Evolutionary conservation across 108 stramenopile species (phyloP), one percentile per base, ranked within the genome.

Genomic region (Nitzschia sp.): DNA sequence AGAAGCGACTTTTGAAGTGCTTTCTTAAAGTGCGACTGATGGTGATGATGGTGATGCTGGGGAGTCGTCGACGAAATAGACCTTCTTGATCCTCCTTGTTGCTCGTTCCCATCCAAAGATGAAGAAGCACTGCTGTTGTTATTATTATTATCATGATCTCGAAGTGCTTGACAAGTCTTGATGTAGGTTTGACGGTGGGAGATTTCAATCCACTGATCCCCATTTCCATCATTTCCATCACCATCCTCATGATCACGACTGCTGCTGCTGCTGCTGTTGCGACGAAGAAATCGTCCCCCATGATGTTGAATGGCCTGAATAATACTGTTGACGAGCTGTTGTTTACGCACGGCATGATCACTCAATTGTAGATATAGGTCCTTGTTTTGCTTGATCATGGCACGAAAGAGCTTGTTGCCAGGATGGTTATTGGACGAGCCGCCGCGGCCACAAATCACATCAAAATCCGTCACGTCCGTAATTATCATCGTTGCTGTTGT

Each of bases 201-300:
- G 38, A 60, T 60, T 17, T 35, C 35, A 60, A 60, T 21, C 58
- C 58, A 60, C 6, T 57, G 25, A 16, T 28, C 55, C 6, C 30
- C n/a, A n/a, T n/a, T n/a, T n/a, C n/a, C n/a, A n/a, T n/a, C n/a
- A n/a, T n/a, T n/a, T n/a, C n/a, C n/a, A n/a, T n/a, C n/a, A n/a
- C n/a, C n/a, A n/a, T n/a, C n/a, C n/a, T n/a, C n/a, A n/a, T n/a
- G n/a, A n/a, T n/a, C n/a, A n/a, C n/a, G n/a, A n/a, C n/a, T n/a
- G n/a, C n/a, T n/a, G 50, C 5, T 22, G 21, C 50, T 19, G n/a
- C 21, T 15, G 50, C 21, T 5, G 22, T 11, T 38, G n/a, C 38
- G 35, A 15, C 58, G 58, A 35, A 60, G 36, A 60, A 60, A 60
- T 60, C 58, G 33, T 17, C 58, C 58, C 9, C 58, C 58, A 22